Base-by-base conservation (phyloP, 768 basidiomycete genomes). In the Tulasnella sp. region DNA sequence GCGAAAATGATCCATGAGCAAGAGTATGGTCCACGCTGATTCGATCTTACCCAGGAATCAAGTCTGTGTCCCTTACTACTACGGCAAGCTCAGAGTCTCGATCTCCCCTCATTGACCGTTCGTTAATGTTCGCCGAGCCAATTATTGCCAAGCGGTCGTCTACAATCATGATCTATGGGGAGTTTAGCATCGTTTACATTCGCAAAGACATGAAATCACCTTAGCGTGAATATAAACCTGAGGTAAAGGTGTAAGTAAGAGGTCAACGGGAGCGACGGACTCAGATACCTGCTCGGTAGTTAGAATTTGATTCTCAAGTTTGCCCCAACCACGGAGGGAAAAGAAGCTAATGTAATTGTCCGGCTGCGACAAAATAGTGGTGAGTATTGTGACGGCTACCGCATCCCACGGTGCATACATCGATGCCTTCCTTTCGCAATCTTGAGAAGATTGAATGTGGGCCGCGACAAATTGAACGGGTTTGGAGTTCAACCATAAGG, bases 91-190 rank as follows among this genome's bases (percentile, higher is more conserved):
- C 98, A 2, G 97, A 99, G 86, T 99, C 98, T 41, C 98, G 92
- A 85, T 99, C 97, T 34, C 98, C 98, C 41, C 96, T 90, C 84
- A 95, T 95, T 20, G 96, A 97, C 50, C 98, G 92, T 85, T 99
- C 98, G 84, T 99, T 99, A 88, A 99, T 96, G 85, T 98, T 99
- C 24, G 97, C 97, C 78, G 96, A 96, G 22, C 96, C 96, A 82
- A 98, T 98, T 84, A 98, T 96, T 48, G 91, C 96, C 80, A 96
- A 87, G 77, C 98, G 92, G 85, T 99, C 97, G 85, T 99, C 98
- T 5, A 98, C 96, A 78, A 99, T 92, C 88, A 89, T 88, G n/a
- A 86, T 87, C 85, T 88, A 76, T 9, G 28, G 11, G 20, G 75
- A 42, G 18, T 2, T 34, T 8, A 73, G 72, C 8, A 31, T 48